Evolutionary conservation across 2,329 filamentous ascomycete genomes (phyloP), one percentile per base, ranked within the genome.

Genomic region (Fusarium compactum): DNA sequence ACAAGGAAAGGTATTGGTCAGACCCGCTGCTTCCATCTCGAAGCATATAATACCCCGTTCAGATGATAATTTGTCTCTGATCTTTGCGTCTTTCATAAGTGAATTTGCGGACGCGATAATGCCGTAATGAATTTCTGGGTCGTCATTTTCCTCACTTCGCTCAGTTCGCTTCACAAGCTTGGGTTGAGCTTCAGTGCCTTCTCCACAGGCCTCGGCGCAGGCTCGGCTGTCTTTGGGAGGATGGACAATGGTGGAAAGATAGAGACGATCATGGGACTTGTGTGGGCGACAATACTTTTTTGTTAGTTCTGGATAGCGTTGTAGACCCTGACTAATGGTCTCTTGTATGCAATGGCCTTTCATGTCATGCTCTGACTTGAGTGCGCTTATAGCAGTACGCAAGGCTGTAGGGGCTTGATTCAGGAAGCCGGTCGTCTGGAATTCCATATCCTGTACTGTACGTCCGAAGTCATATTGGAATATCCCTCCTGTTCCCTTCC

Each of bases 391-490:
- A n/a, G 62, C 58, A 9, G 51, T 51, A 16, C 38, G 25, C 7
- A 62, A 44, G 5, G 62, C 29, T 27, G 52, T 50, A 16, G 62
- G 62, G 3, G 72, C 67, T 40, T 66, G 68, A 18, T 75, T 70
- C 5, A 73, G 53, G 54, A 0, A 63, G 53, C 10, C 63, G 69
- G 10, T 45, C 15, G 25, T 59, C 18, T 44, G n/a, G 16, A 76
- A 77, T 2, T 3, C 20, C 11, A 65, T 55, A 4, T 34, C 51
- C 38, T 77, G 71, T 1, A 74, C 57, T 3, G 58, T 45, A 47
- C 75, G 76, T 25, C 74, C 74, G 29, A 58, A 75, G 43, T 77
- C 75, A 38, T 76, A 77, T 15, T 77, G 74, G 7, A 77, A 62
- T 7, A 78, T 72, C 3, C 71, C 74, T 11, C 73, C 69, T 1